phyloP scores from a whole-genome alignment of 805 yeast species.

The Cyberlindnera xylosilytica region DNA sequence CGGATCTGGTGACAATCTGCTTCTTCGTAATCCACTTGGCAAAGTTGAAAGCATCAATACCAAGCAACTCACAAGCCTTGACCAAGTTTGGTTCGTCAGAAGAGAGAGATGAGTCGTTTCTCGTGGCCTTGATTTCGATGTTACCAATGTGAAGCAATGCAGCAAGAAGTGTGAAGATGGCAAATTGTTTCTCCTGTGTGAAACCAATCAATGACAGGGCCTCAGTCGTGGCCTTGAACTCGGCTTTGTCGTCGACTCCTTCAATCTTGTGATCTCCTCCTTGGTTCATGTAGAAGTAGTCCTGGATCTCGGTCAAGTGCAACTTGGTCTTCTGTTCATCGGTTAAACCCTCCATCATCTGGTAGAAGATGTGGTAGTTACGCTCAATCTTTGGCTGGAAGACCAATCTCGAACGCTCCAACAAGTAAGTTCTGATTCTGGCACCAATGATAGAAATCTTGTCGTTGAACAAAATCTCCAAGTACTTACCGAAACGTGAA shows the following conservation, averaged over 20 bases:
- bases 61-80: conserved; percentile 80
- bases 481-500: conserved; percentile 94
- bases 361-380: conserved; percentile 94
- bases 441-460: conserved; percentile 87
- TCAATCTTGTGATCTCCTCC: conserved; percentile 74
- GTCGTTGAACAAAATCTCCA: conserved; percentile 82
- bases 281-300: conserved; percentile 81
- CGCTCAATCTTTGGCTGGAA: conserved; percentile 91
- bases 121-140: conserved; percentile 77
- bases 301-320: conserved; percentile 60
- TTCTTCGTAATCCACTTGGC: conserved; percentile 92
- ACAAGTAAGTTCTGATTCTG: conserved; percentile 83
- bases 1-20: conserved; percentile 89
- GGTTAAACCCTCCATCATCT: conserved; percentile 71
- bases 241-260: conserved; percentile 80
- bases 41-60: conserved; percentile 68
- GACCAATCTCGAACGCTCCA: conserved; percentile 91
- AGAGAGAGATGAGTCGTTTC: conserved; percentile 76
- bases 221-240: conserved; percentile 69
- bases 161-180: conserved; percentile 76
- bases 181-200: conserved; percentile 49
- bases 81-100: conserved; percentile 84
- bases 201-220: conserved; percentile 84
- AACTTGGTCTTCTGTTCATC: conserved; percentile 50
- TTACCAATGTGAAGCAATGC: conserved; percentile 93